Evolutionary conservation across 345 rosid genomes (phyloP), one percentile per base, ranked within the genome.

Genomic region (Aquilaria yunnanensis): DNA sequence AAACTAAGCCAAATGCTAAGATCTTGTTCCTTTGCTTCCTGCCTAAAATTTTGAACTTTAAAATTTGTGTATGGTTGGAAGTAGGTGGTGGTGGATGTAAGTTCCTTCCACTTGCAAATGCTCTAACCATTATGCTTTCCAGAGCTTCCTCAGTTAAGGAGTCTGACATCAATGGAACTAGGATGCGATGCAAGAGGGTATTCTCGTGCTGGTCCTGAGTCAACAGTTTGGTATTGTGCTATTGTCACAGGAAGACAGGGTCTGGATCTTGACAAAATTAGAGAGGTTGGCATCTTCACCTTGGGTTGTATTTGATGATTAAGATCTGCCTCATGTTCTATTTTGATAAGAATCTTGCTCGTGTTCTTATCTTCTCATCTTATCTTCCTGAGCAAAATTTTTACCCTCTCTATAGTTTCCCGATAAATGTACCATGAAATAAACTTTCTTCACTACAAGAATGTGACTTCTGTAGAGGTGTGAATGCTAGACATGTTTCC

Each of bases 121-220:
- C 8, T 74, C n/a, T 64, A 34, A 8, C 65, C 51, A 29, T 60
- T 66, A 6, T 64, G 51, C 43, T 69, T 69, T 72, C 16, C 74
- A 93, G 98, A 75, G 69, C 88, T 93, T 77, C 94, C 91, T 51
- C 96, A 87, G 71, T 75, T 93, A 70, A 84, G 97, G 81, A 82
- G 93, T 76, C 78, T 73, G 62, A 80, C 94, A 48, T 89, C 98
- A 41, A 79, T 72, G 80, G 96, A 85, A 72, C 84, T 93, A 63
- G 98, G 98, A 33, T 93, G 98, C 71, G 96, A 93, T 77, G 87
- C 98, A 32, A 77, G 83, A 29, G 96, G 98, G 52, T 75, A 87
- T 71, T 83, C 97, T 71, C 90, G 90, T 73, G 97, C 97, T 72
- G 98, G 97, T 65, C 78, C 50, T 73, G 86, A 87, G 59, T 75